Conservation (phyloP, 805 yeast genomes). For the Deakozyma indianensis region DNA sequence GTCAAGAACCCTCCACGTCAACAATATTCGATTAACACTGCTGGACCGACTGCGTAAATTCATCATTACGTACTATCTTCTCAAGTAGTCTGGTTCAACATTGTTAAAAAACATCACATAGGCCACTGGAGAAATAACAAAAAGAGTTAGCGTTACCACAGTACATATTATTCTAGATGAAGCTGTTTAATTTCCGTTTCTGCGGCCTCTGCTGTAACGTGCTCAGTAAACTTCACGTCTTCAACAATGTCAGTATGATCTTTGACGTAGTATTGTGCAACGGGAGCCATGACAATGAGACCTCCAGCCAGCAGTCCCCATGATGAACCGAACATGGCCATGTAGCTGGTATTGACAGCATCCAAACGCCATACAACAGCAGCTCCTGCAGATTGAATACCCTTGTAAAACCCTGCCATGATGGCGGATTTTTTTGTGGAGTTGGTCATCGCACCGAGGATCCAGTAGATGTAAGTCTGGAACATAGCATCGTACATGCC, state of each 20-base stretch:
- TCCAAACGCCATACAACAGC: slow-evolving; percentile 49
- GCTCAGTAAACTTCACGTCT: neutral
- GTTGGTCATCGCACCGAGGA: slow-evolving; percentile 45
- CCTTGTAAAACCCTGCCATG: slow-evolving; percentile 50
- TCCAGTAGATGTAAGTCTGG: slow-evolving; percentile 45
- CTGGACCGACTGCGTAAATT: too few relatives aligned
- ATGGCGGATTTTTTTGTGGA: slow-evolving; percentile 40
- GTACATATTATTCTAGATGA: neutral
- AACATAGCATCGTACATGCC: slow-evolving; percentile 46
- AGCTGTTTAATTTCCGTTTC: neutral
- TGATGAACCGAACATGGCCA: slow-evolving; percentile 30
- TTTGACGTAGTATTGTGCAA: slow-evolving; percentile 1
- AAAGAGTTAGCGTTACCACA: too few relatives aligned
- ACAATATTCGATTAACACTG: too few relatives aligned
- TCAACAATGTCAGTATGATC: neutral
- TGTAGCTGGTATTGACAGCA: slow-evolving; percentile 25
- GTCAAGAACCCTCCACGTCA: too few relatives aligned
- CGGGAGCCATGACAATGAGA: slow-evolving; percentile 22
- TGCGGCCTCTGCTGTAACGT: neutral
- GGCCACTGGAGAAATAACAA: too few relatives aligned
- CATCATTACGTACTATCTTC: too few relatives aligned
- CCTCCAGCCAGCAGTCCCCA: slow-evolving; percentile 40
- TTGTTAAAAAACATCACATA: too few relatives aligned
- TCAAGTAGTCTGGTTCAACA: too few relatives aligned
- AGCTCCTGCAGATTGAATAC: slow-evolving; percentile 50